Evolutionary conservation across 805 yeast genomes (phyloP).

Genomic region (Lipomyces chichibuensis): DNA sequence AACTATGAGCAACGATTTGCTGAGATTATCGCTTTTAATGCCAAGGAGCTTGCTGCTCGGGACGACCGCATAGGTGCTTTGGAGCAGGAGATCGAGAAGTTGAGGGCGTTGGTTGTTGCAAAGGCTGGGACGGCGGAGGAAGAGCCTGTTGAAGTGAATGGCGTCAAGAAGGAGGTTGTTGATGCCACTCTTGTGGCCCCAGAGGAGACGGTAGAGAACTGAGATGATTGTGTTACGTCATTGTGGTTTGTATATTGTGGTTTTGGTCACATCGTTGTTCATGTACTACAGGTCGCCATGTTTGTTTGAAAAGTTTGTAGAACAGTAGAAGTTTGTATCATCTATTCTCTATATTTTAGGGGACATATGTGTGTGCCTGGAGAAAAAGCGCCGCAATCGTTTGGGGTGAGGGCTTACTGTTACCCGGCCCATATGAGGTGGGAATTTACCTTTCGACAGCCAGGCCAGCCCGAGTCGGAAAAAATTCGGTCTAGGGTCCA

Average conservation of each 20-base stretch:
- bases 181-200: neutral
- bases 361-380: neutral
- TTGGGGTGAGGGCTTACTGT: neutral
- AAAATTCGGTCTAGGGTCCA: neutral
- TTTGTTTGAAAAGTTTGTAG: neutral
- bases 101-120: slow-evolving; percentile 14
- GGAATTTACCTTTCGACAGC: neutral
- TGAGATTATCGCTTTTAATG: slow-evolving; percentile 18
- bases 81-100: slow-evolving; percentile 35
- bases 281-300: neutral
- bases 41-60: slow-evolving; percentile 34
- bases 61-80: slow-evolving; percentile 35
- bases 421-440: neutral
- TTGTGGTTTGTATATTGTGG: neutral
- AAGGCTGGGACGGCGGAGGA: slow-evolving; percentile 2
- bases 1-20: slow-evolving; percentile 28
- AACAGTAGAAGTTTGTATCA: neutral
- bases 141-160: neutral
- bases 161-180: slow-evolving; percentile 4
- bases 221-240: neutral
- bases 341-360: neutral
- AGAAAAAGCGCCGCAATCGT: neutral
- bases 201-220: slow-evolving; percentile 4
- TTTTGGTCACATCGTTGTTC: neutral
- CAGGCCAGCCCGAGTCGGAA: neutral